phyloP scores from a whole-genome alignment of 2,329 filamentous ascomycete species.

The Cordyceps javanica region DNA sequence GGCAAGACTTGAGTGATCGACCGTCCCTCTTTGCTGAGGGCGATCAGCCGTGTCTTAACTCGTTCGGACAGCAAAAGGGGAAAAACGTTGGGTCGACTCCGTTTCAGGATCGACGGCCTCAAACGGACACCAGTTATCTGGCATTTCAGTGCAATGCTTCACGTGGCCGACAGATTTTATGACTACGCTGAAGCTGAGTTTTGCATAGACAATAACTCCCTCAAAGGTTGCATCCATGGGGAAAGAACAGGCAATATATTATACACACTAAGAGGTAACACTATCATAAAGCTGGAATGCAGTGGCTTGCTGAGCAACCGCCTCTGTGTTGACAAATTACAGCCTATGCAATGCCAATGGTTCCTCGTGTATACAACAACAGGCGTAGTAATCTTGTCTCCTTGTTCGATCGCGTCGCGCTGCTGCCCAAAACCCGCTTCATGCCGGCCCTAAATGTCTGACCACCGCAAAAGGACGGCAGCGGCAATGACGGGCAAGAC shows the following conservation, averaged over 20 bases:
- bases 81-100: no score
- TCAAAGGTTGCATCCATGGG: background rate
- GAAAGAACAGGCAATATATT: background rate
- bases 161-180: no score
- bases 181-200: no score
- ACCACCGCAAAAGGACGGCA: conserved; percentile 44
- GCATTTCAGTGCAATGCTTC: no score
- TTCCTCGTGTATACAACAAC: background rate
- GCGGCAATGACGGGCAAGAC: conserved; percentile 62
- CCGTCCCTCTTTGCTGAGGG: no score
- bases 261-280: background rate
- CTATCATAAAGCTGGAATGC: background rate
- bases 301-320: no score
- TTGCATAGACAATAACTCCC: background rate
- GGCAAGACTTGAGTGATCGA: no score
- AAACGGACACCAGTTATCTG: no score
- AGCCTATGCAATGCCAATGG: background rate
- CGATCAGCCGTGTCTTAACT: no score
- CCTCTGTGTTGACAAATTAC: no score
- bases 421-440: background rate
- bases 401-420: background rate
- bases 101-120: no score
- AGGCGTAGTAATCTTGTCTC: background rate
- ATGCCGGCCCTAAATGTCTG: conserved; percentile 20
- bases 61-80: no score